phyloP scores from a whole-genome alignment of 805 yeast genomes.

The Saturnispora sanitii region DNA sequence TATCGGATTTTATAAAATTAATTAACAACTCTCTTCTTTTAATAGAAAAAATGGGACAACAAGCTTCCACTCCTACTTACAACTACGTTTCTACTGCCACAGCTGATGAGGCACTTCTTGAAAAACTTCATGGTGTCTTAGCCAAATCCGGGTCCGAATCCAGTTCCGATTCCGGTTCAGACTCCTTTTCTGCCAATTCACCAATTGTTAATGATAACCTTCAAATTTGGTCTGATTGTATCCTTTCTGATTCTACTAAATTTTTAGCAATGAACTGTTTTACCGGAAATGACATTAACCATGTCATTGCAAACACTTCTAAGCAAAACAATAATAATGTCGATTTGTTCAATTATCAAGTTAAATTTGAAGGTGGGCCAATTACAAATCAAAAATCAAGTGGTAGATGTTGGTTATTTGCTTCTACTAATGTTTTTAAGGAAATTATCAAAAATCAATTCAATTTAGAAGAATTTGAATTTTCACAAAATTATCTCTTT shows the following conservation, averaged over 20 bases:
- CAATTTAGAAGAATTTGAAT: conserved; percentile 59
- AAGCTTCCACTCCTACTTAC: conserved; percentile 18
- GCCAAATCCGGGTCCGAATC: neutral
- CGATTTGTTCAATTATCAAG: conserved; percentile 35
- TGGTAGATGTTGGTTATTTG: conserved; percentile 89
- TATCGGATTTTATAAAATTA: no score
- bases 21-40: neutral
- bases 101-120: neutral
- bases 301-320: conserved; percentile 32
- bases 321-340: conserved; percentile 23
- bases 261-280: conserved; percentile 45
- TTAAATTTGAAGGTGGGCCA: conserved; percentile 48
- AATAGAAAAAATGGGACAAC: conserved; percentile 20
- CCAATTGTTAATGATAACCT: conserved; percentile 30
- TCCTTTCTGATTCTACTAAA: conserved; percentile 40
- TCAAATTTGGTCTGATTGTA: conserved; percentile 35
- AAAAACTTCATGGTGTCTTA: conserved; percentile 23
- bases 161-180: neutral
- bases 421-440: conserved; percentile 69
- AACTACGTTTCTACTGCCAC: conserved; percentile 6
- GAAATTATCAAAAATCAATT: conserved; percentile 52
- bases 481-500: conserved; percentile 71
- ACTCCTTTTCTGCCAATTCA: conserved; percentile 7
- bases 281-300: conserved; percentile 36
- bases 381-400: conserved; percentile 66